Base-by-base conservation (phyloP, 2,329 filamentous ascomycete genomes). In the Fusarium lyarnte region DNA sequence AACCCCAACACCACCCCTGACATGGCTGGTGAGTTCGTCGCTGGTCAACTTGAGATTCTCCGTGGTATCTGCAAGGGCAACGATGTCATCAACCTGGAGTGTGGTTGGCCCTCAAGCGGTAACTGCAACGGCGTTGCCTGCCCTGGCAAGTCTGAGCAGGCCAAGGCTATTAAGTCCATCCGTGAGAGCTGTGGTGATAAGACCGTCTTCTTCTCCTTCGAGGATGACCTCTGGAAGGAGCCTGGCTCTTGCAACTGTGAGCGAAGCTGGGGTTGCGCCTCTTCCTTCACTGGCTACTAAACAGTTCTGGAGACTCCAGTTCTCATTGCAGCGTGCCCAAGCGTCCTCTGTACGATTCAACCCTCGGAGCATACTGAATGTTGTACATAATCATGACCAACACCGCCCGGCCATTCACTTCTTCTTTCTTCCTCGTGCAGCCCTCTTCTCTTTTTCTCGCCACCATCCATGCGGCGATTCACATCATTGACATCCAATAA, bases 201-300 rank as follows among this genome's bases (percentile, higher is more conserved):
- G 83, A 88, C 90, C 46, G 90, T 94, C 81, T 91, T 97, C 85
- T 97, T 98, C 90, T 93, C 91, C 75, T 94, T 88, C 84, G 86
- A 88, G 77, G 86, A 97, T 78, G 95, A 98, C 81, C 72, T 82
- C 75, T 98, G 95, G 95, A 98, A 98, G 91, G 78, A 84, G 43
- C 83, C 88, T 35, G 92, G 92, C 75, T 81, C 83, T 38, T 93
- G 90, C 83, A 84, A 84, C 69, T 94, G 94, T 77, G 95, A 98
- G 91, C 90, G 91, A 84, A 86, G 87, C 87, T 98, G 94, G 89
- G 94, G 94, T 72, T 91, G 78, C 71, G 72, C 72, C 64, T 55
- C 55, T 59, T 74, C 72, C 62, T 80, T 80, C 73, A 60, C 49
- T 17, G 31, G 58, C 39, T 64, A 64, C 75, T 73, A 73, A 66